Percentiles rank a stretch among this genome's conserved stretches.
These are phyloP conservation scores for Amylostereum chailletii DNA, from an alignment of 1,284 basidiomycete genomes.

Conservation along the genomic window DNA sequence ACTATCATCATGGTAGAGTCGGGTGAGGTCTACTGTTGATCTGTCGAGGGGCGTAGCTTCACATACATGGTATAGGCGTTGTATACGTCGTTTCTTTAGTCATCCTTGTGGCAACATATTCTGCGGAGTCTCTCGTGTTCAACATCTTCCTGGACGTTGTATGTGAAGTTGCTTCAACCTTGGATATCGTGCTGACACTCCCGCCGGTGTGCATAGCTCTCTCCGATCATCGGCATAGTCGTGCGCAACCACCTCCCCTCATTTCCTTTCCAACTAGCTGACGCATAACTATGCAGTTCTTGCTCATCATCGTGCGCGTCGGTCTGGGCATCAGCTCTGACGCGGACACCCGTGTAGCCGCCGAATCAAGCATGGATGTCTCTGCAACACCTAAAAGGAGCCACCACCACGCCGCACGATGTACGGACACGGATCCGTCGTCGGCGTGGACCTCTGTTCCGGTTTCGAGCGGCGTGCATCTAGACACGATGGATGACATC, in stretches of 20 bases:
- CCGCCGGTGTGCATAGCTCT: background rate
- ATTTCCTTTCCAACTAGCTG: background rate
- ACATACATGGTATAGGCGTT: background rate
- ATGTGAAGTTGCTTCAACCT: background rate
- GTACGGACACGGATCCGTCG: no score
- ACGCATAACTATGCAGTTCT: constrained; percentile 6
- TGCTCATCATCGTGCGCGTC: constrained; percentile 12
- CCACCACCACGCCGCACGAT: no score
- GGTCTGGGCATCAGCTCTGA: constrained; percentile 10
- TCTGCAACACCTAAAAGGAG: no score
- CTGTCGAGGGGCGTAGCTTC: background rate
- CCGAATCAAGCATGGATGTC: no score
- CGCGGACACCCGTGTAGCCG: background rate
- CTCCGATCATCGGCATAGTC: constrained; percentile 6
- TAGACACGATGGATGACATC: no score
- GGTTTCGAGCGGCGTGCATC: no score
- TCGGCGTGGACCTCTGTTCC: no score
- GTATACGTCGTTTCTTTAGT: constrained; percentile 9
- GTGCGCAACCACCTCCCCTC: constrained; percentile 6
- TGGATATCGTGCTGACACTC: no score
- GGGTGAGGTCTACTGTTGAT: constrained; percentile 3
- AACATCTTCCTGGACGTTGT: constrained; percentile 13
- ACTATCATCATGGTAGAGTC: constrained; percentile 11
- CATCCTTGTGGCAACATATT: constrained; percentile 5
- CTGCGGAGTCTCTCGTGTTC: constrained; percentile 2